Evolutionary conservation across 148 eudicot species (phyloP).

Genomic region (Heliosperma pusillum): DNA sequence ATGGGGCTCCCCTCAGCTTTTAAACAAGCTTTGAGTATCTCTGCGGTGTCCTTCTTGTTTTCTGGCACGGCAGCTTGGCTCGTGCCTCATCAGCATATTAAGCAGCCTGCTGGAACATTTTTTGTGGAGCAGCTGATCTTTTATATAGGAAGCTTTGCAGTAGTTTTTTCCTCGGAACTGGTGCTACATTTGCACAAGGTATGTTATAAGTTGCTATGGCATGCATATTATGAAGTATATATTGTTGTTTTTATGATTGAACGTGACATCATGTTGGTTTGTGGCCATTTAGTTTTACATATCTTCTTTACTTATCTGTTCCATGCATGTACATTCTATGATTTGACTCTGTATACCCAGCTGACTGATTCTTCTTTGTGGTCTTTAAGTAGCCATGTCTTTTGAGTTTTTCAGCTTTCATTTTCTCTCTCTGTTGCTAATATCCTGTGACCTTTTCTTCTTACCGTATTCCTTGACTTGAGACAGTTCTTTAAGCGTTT

Average conservation of each 20-base stretch:
- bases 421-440: background rate
- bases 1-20: slow-evolving; percentile 67
- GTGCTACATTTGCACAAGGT: slow-evolving; percentile 89
- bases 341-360: background rate
- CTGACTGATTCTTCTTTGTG: slow-evolving; percentile 1
- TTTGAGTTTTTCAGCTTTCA: background rate
- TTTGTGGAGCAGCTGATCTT: slow-evolving; percentile 45
- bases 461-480: background rate
- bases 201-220: slow-evolving; percentile 5
- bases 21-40: slow-evolving; percentile 52
- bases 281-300: background rate
- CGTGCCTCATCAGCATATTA: slow-evolving; percentile 32
- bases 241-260: background rate
- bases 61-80: slow-evolving; percentile 38
- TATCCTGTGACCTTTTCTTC: background rate
- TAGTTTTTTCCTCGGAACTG: slow-evolving; percentile 75
- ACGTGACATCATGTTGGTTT: background rate
- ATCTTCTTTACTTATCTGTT: background rate
- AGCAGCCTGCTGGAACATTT: slow-evolving; percentile 34
- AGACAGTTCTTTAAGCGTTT: background rate
- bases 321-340: background rate
- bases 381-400: background rate
- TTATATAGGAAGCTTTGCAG: slow-evolving; percentile 47
- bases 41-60: slow-evolving; percentile 46
- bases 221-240: background rate